Base-by-base conservation (phyloP, 1,284 basidiomycete genomes). In the Tylopilus orsonianus region DNA sequence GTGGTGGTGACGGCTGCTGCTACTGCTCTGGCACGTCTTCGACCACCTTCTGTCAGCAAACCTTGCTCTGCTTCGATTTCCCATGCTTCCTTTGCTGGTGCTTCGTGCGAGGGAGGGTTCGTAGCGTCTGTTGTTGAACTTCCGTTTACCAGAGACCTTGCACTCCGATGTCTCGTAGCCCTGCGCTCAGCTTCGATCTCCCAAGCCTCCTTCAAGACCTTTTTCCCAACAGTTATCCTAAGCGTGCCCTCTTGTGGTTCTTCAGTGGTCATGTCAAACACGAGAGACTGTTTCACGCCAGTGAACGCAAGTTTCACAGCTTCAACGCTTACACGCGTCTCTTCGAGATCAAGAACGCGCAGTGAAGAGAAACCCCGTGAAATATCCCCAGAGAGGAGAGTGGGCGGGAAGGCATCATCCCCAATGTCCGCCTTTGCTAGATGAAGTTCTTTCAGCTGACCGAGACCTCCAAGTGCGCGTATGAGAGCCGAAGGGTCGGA, bases 21-120 rank as follows among this genome's bases (percentile, higher is more conserved):
- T 1, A 38, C 44, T 10, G 81, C 81, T 50, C 85, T 71, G 13
- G 83, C 81, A 35, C 83, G 77, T 40, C 86, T 70, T 48, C 75
- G 77, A 10, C 81, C 85, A 14, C 84, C 86, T 52, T 87, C 86
- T 5, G 85, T 87, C 34, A 84, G 61, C 36, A 89, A 60, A 1
- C 85, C 85, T 53, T 80, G 80, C 56, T 89, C 85, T 1, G 83
- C 85, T 54, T 89, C 87, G 23, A 87, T 76, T 57, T 90, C 87
- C 87, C 87, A 90, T 24, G 73, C 61, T 58, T 89, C 87, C 59
- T 85, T 88, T 22, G 75, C 63, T 1, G 76, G 62, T 30, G 69
- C 72, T 44, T 70, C 68, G 34, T 61, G 61, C 4, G 27, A 34
- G 59, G 34, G 27, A 35, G 20, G 43, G 18, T 49, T 59, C 22